Base-by-base conservation (phyloP, 1,284 basidiomycete species). In the Rhizoctonia solani region DNA sequence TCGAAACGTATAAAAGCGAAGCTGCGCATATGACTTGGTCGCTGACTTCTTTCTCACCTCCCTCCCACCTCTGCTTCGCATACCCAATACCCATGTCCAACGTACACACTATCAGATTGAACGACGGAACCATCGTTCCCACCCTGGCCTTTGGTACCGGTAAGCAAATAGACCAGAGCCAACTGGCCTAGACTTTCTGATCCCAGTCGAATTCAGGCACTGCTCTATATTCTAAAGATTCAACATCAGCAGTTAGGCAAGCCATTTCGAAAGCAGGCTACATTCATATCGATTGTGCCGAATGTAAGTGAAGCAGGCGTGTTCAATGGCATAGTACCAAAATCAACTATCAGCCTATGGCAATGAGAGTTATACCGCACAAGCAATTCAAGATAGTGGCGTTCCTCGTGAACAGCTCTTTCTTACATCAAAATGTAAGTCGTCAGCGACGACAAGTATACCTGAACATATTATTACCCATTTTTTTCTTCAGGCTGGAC, bases 201-300 rank as follows among this genome's bases (percentile, higher is more conserved):
- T 32, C 39, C n/a, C 6, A 9, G 8, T 42, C 14, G 25, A 13
- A 32, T 53, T 37, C 23, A 65, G 61, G 61, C 16, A 65, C 61
- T 16, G 61, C 61, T 30, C 21, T 65, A 25, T 65, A 44, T 27
- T 50, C 47, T 25, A 65, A 50, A 50, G 39, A 65, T 37, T 50
- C 61, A 21, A 53, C 50, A 21, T 25, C 61, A 9, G 61, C 49
- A 37, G 61, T 65, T 2, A 65, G 27, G 39, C 61, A 54, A 29
- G 61, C 61, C 16, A 65, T 65, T 30, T 47, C 42, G 27, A 29
- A 52, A 3, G 58, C 47, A 4, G 71, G 71, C 3, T 74, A 67
- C 69, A 56, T 37, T 0, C 70, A 71, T 41, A 47, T 73, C 16
- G 73, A 74, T 37, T 68, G 67, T 32, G 73, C 73, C 0, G 69